phyloP scores from a whole-genome alignment of 2,329 filamentous ascomycete genomes.

The Dactylonectria estremocensis region DNA sequence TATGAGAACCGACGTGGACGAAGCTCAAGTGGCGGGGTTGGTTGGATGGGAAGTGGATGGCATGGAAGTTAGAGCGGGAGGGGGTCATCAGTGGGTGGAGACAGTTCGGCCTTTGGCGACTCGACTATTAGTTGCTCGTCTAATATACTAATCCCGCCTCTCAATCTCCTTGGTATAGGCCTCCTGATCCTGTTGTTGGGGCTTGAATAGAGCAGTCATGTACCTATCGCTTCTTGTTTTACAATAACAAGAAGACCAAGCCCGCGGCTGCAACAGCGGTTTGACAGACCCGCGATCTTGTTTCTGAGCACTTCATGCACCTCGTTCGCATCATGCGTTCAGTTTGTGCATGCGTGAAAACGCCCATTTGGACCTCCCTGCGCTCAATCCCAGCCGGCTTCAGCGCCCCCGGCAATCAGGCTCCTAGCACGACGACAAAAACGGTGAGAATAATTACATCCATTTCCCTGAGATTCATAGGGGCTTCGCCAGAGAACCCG shows the following conservation, averaged over 20 bases:
- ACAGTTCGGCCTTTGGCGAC: slow-evolving; percentile 4
- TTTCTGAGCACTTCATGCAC: slow-evolving; percentile 26
- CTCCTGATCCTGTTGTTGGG: background rate
- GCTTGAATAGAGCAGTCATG: background rate
- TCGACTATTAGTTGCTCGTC: slow-evolving; percentile 12
- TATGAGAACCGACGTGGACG: slow-evolving; percentile 27
- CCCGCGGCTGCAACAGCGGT: background rate
- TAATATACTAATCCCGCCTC: background rate
- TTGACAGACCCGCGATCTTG: background rate
- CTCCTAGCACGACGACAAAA: slow-evolving; percentile 6
- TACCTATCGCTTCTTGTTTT: too few relatives aligned
- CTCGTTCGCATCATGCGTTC: slow-evolving; percentile 31
- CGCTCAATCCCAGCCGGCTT: background rate
- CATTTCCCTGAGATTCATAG: background rate
- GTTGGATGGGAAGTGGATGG: slow-evolving; percentile 10
- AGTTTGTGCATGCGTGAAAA: background rate
- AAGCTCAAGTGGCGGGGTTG: slow-evolving; percentile 41
- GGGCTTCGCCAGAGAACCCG: background rate
- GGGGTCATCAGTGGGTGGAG: slow-evolving; percentile 19
- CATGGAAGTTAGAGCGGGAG: slow-evolving; percentile 11
- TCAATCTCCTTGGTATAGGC: background rate
- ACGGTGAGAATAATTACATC: slow-evolving; percentile 10
- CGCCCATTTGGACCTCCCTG: background rate
- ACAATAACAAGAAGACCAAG: background rate
- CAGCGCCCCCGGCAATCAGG: background rate